Base-by-base conservation (phyloP, 202 grass and related monocot genomes). In the Miscanthus sacchariflorus region DNA sequence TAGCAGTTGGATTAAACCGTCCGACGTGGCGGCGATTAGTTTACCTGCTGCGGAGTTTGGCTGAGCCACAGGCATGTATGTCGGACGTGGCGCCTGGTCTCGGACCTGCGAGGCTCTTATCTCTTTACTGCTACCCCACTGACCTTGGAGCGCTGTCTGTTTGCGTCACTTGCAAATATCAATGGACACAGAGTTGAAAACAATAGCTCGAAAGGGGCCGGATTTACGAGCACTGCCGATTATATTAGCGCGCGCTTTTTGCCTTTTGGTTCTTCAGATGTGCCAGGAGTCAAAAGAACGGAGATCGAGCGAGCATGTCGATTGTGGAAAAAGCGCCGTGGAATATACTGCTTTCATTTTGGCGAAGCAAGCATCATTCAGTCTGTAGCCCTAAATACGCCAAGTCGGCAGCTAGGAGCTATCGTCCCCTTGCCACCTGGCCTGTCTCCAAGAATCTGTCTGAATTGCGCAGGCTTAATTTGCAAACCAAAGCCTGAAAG, bases 71-170 rank as follows among this genome's bases (percentile, higher is more conserved):
- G 15, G 81, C 74, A 7, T 21, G 74, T 13, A 40, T 50, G 39
- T 77, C 66, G 74, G 89, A 83, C 84, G 84, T 87, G 84, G 89
- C 74, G 67, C 24, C 54, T 67, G 23, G 88, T 0, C 12, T 67
- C 1, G 61, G 1, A 5, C 9, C 9, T 71, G 61, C 23, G 25
- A 27, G 43, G 12, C 48, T 82, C 70, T 86, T 77, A 36, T 86
- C 28, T 54, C 38, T 19, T 45, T 7, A 10, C 0, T 25, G n/a
- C 61, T 36, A 11, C 17, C 17, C 9, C 17, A 38, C 49, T 38
- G 33, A 77, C 49, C 48, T 38, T 58, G 49, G 75, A 78, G 5
- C 10, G 24, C 2, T 25, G 36, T 43, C 36, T 35, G 36, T 30
- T 79, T n/a, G 82, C 70, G 70, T 84, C 82, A 74, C 54, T 65